phyloP scores from a whole-genome alignment of 2,329 filamentous ascomycete species.

The Rutstroemia sydowiana region DNA sequence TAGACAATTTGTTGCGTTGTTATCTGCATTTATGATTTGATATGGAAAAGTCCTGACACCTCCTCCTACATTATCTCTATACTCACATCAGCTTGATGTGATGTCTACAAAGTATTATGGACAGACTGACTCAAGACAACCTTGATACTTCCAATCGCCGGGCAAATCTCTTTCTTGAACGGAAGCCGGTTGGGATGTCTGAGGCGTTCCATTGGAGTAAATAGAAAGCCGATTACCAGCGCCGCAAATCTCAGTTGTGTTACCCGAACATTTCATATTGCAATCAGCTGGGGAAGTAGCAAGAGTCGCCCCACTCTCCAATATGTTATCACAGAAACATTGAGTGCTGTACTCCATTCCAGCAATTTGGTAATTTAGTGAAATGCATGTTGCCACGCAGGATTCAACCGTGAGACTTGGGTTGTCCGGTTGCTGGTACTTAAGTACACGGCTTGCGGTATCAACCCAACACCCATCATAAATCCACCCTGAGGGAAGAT shows the following conservation, averaged over 20 bases:
- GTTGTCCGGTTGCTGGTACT: constrained; percentile 15
- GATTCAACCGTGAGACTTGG: constrained; percentile 24
- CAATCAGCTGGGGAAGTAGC: constrained; percentile 26
- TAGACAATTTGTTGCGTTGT: constrained; percentile 19
- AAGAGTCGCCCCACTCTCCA: constrained; percentile 21
- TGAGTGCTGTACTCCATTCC: constrained; percentile 17
- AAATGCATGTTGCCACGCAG: constrained; percentile 27
- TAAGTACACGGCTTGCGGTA: constrained; percentile 17
- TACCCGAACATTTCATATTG: constrained; percentile 25
- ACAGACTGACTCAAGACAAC: constrained; percentile 46
- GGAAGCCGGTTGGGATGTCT: constrained; percentile 14
- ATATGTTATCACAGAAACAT: constrained; percentile 25
- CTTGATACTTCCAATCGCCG: constrained; percentile 25
- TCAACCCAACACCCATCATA: constrained; percentile 22
- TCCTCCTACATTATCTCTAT: constrained; percentile 12
- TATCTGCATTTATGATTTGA: constrained; percentile 14
- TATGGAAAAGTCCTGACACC: constrained; percentile 21
- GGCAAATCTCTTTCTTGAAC: constrained; percentile 22
- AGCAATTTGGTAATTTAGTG: constrained; percentile 16
- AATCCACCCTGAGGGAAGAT: constrained; percentile 19
- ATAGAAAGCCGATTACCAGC: constrained; percentile 24
- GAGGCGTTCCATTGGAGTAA: constrained; percentile 20
- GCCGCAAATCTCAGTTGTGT: constrained; percentile 30
- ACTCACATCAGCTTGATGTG: constrained; percentile 2
- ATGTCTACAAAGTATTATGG: not conserved